A percentile compares a stretch with the other conserved stretches of the same genome.
Evolutionary conservation across 2,329 filamentous ascomycete species (phyloP).

Genomic region (Aspergillus fumigatiaffinis): DNA sequence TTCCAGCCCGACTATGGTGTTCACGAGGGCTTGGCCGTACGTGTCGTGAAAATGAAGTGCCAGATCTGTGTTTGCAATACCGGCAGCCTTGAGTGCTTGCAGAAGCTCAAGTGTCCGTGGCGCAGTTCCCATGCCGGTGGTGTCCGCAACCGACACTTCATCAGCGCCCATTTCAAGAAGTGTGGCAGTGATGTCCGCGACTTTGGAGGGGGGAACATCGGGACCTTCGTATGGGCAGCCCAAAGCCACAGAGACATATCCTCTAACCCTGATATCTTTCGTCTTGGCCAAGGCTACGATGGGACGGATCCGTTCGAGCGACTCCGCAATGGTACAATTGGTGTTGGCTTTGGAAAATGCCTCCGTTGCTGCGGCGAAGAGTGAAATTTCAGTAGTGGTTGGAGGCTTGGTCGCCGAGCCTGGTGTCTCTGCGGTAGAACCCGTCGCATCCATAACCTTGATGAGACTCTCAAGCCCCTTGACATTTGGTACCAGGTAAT

Average conservation of each 20-base stretch:
- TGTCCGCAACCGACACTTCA: constrained; percentile 63
- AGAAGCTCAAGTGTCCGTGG: constrained; percentile 57
- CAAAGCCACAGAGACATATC: constrained; percentile 62
- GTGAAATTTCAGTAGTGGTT: constrained; percentile 53
- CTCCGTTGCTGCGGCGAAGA: constrained; percentile 64
- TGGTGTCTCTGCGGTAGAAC: constrained; percentile 28
- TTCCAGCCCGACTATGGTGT: constrained; percentile 59
- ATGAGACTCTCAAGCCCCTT: constrained; percentile 59
- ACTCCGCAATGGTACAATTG: constrained; percentile 62
- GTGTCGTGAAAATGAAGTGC: constrained; percentile 66
- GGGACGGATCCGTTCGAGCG: constrained; percentile 55
- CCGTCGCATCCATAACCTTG: constrained; percentile 46
- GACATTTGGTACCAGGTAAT: constrained; percentile 63
- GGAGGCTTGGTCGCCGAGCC: constrained; percentile 24
- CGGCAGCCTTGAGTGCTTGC: constrained; percentile 55
- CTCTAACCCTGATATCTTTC: constrained; percentile 55
- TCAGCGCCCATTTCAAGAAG: constrained; percentile 63
- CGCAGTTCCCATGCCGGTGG: constrained; percentile 64
- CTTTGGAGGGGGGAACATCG: constrained; percentile 55
- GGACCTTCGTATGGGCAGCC: constrained; percentile 65
- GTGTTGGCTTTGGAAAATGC: constrained; percentile 63
- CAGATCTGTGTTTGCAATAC: constrained; percentile 56
- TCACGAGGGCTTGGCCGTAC: constrained; percentile 62
- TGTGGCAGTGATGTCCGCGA: constrained; percentile 58
- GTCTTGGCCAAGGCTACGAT: constrained; percentile 55